phyloP scores from a whole-genome alignment of 495 filamentous ascomycete genomes.

The Tetracladium setigerum region DNA sequence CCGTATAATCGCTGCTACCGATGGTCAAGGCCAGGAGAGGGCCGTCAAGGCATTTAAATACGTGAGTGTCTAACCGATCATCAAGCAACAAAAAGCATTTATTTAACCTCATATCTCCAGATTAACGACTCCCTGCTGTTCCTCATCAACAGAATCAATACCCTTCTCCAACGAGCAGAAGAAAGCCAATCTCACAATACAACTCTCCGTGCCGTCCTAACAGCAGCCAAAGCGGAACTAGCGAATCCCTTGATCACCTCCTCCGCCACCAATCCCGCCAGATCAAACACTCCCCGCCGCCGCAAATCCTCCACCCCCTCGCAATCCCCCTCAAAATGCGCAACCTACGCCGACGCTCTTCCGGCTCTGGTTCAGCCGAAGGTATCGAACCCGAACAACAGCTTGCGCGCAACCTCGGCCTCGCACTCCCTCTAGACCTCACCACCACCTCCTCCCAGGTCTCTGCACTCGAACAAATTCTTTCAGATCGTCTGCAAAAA shows the following conservation, averaged over 20 bases:
- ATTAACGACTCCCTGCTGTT: constrained; percentile 19
- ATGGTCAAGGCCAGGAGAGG: constrained; percentile 26
- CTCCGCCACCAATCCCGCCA: constrained; percentile 5
- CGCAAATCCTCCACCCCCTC: constrained; percentile 14
- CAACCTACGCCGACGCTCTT: constrained; percentile 23
- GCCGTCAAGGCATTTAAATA: constrained; percentile 32
- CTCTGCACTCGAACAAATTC: constrained; percentile 12
- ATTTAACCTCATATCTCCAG: not conserved
- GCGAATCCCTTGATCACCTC: not conserved
- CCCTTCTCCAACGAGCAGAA: constrained; percentile 10
- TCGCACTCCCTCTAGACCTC: constrained; percentile 17
- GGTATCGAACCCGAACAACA: constrained; percentile 20
- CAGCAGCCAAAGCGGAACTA: constrained; percentile 15
- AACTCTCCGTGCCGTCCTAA: constrained; percentile 10
- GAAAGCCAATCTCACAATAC: constrained; percentile 19
- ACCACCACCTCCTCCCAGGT: constrained; percentile 7
- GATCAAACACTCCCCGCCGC: constrained; percentile 5
- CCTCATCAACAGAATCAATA: constrained; percentile 12
- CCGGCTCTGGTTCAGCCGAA: constrained; percentile 13
- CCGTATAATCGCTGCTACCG: constrained; percentile 27
- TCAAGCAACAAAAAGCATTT: not conserved
- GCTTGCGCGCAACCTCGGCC: constrained; percentile 18
- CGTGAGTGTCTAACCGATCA: constrained; percentile 20
- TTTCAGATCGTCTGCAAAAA: constrained; percentile 28
- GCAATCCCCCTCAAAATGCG: constrained; percentile 1